Evolutionary conservation across 2,329 filamentous ascomycete species (phyloP).

Genomic region (Ophiosphaerella narmari): DNA sequence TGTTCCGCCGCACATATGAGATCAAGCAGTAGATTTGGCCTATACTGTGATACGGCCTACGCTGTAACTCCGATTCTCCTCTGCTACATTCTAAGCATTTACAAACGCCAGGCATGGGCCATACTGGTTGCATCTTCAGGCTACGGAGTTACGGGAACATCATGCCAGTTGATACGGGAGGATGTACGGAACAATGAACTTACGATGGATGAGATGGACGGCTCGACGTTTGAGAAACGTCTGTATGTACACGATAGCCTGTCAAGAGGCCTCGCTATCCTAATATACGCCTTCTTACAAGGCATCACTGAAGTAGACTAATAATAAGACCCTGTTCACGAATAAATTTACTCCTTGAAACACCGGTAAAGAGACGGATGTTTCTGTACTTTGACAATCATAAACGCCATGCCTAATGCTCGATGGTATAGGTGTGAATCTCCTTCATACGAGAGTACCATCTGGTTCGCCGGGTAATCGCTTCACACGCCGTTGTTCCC

Average conservation of each 20-base stretch:
- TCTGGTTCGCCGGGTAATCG: slow-evolving; percentile 88
- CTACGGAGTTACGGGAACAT: slow-evolving; percentile 20
- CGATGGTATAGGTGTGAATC: background rate
- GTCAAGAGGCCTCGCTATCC: slow-evolving; percentile 9
- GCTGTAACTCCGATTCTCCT: slow-evolving; percentile 31
- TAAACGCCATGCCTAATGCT: background rate
- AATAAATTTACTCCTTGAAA: background rate
- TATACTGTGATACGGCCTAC: slow-evolving; percentile 6
- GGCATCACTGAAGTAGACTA: slow-evolving; percentile 20
- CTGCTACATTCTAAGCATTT: slow-evolving; percentile 43
- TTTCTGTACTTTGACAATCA: background rate
- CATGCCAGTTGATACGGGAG: background rate
- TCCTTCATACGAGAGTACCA: slow-evolving; percentile 63
- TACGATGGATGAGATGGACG: slow-evolving; percentile 17
- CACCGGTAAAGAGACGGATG: background rate
- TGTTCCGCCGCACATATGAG: slow-evolving; percentile 57
- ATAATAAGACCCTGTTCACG: slow-evolving; percentile 1
- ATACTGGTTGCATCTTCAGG: slow-evolving; percentile 26
- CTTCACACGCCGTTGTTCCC: slow-evolving; percentile 96
- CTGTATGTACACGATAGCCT: slow-evolving; percentile 6
- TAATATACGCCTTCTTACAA: slow-evolving; percentile 16
- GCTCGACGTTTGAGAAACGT: slow-evolving; percentile 14
- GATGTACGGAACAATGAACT: slow-evolving; percentile 12
- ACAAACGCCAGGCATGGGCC: slow-evolving; percentile 40
- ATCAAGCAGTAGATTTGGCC: slow-evolving; percentile 51